phyloP scores from a whole-genome alignment of 345 rosid species.

The Theobroma cacao region DNA sequence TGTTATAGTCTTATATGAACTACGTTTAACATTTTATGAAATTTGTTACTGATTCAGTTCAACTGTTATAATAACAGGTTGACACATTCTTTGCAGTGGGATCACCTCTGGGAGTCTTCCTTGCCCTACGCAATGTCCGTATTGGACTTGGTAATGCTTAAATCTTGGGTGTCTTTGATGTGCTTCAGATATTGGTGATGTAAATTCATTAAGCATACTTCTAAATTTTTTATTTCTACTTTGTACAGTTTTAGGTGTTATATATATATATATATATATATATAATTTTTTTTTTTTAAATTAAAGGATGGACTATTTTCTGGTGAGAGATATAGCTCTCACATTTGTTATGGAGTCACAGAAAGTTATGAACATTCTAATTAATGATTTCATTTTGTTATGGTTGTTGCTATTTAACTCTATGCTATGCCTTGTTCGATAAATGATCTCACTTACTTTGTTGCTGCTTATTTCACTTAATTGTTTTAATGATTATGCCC shows the following conservation, averaged over 20 bases:
- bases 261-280: too few relatives aligned
- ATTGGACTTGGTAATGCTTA: conserved; percentile 72
- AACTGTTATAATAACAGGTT: conserved; percentile 49
- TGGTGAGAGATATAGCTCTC: neutral
- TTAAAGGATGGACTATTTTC: neutral
- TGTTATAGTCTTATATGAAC: neutral
- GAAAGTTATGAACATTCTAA: neutral
- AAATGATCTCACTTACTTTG: neutral
- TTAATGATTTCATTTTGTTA: neutral
- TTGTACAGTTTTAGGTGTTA: neutral
- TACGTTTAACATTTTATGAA: neutral
- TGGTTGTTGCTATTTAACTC: conserved; percentile 2
- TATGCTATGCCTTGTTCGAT: neutral
- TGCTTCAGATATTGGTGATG: conserved; percentile 2
- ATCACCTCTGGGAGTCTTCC: conserved; percentile 98
- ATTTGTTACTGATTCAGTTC: conserved; percentile 7
- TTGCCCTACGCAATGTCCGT: conserved; percentile 86
- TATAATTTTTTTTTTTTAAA: neutral
- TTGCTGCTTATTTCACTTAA: neutral
- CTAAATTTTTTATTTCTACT: neutral
- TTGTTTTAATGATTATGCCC: neutral
- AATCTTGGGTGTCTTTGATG: neutral
- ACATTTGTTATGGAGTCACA: neutral
- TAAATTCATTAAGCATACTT: neutral
- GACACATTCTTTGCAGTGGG: conserved; percentile 99